Percentiles rank a stretch among this genome's conserved stretches.
phyloP scores from a whole-genome alignment of 495 filamentous ascomycete species.

The Trichoderma asperelloides region DNA sequence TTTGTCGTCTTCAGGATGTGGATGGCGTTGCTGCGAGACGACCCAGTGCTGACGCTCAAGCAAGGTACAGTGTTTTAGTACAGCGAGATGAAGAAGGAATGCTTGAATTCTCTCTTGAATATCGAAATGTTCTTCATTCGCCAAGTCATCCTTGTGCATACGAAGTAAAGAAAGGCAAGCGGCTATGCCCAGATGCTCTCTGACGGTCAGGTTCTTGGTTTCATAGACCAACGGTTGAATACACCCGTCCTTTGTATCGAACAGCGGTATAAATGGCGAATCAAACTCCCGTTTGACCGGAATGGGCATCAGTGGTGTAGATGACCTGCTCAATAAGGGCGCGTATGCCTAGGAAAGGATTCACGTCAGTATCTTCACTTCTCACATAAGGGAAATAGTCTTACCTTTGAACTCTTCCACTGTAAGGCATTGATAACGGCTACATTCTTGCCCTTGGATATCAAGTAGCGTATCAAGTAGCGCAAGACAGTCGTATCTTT shows the following conservation, averaged over 20 bases:
- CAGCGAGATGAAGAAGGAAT: conserved; percentile 25
- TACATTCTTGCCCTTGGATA: conserved; percentile 16
- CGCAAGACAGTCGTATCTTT: conserved; percentile 8
- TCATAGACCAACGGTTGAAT: background rate
- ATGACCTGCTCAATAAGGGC: background rate
- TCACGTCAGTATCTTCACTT: background rate
- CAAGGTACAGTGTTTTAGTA: conserved; percentile 23
- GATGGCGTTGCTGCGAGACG: background rate
- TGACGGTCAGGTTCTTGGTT: background rate
- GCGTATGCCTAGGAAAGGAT: background rate
- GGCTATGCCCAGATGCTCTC: background rate
- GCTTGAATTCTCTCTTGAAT: conserved; percentile 7
- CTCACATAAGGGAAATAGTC: background rate
- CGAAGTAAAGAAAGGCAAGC: background rate
- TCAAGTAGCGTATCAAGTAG: conserved; percentile 14
- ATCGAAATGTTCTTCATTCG: background rate
- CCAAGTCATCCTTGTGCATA: background rate
- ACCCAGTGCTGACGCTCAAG: conserved; percentile 16
- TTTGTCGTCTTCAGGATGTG: background rate
- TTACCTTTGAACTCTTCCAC: conserved; percentile 25
- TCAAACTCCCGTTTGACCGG: background rate
- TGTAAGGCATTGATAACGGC: conserved; percentile 21
- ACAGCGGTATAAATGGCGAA: background rate
- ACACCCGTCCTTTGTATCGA: background rate
- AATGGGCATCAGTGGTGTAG: background rate